Base-by-base conservation (phyloP, 768 basidiomycete genomes). In the Hygrophoropsis aurantiaca region DNA sequence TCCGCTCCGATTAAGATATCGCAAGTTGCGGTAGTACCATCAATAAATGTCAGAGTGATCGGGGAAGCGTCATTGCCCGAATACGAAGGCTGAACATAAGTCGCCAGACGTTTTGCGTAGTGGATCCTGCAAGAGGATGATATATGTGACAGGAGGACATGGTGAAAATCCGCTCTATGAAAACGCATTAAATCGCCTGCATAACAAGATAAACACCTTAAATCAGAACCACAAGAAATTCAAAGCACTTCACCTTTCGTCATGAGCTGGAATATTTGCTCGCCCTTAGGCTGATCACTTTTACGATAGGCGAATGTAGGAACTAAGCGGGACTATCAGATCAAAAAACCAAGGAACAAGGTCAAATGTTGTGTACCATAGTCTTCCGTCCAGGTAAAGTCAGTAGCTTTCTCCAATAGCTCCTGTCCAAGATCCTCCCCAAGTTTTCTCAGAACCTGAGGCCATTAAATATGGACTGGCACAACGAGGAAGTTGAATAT, bases 1-100 rank as follows among this genome's bases (percentile, higher is more conserved):
- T 87, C 85, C n/a, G 83, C 84, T 30, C 84, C 85, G 43, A 87
- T 63, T 20, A 89, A 75, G 10, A 87, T 58, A 58, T 88, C 85
- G 57, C 83, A 87, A 19, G 70, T 68, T 4, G 80, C 70, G 10
- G 66, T 73, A 11, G 81, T 70, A 34, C 82, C 84, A 55, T 88
- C 87, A 51, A 77, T 67, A 58, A 88, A 89, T 18, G 68, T 56
- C 47, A 89, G 65, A 23, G 63, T 70, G 52, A 84, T 72, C 1
- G 50, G 51, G 7, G 55, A 50, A 18, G 20, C 49, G 10, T 48
- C 39, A 16, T 65, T 63, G 2, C 70, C 70, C 27, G 27, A 30
- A 9, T 68, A 60, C 33, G 57, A 58, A 24, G 63, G 66, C 51
- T 83, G 80, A 4, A 54, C 62, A 58, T 82, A 87, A 1, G 78